Evolutionary conservation across 345 rosid species (phyloP).

Genomic region (Melastoma malabathricum): DNA sequence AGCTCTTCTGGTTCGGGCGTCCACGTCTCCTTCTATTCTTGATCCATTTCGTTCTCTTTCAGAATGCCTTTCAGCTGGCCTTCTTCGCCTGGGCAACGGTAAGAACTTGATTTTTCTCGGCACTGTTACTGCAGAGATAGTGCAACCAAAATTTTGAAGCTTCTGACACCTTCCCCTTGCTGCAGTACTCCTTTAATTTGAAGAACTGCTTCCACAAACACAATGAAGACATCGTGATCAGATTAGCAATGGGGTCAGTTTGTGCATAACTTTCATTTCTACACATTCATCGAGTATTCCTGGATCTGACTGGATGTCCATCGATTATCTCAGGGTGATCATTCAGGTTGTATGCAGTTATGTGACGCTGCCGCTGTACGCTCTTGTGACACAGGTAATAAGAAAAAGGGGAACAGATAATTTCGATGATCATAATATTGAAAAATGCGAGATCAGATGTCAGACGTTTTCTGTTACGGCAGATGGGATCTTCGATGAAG

Average conservation of each 20-base stretch:
- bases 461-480: slow-evolving; percentile 3
- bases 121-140: not conserved
- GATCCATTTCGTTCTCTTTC: slow-evolving; percentile 78
- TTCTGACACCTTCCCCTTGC: not conserved
- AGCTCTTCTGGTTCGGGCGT: slow-evolving; percentile 92
- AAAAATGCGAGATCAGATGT: not conserved
- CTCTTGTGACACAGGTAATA: slow-evolving; percentile 38
- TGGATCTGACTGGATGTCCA: not conserved
- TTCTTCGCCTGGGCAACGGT: slow-evolving; percentile 33
- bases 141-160: not conserved
- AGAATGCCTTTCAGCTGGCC: slow-evolving; percentile 41
- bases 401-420: not conserved
- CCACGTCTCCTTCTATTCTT: slow-evolving; percentile 77
- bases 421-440: not conserved
- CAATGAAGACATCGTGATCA: slow-evolving; percentile 20
- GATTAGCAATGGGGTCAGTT: slow-evolving; percentile 38
- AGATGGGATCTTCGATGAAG: slow-evolving; percentile 92
- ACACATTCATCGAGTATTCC: not conserved
- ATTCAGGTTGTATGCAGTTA: slow-evolving; percentile 40
- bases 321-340: slow-evolving; percentile 15
- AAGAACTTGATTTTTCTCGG: not conserved
- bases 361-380: slow-evolving; percentile 46
- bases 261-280: not conserved
- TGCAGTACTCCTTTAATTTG: slow-evolving; percentile 22
- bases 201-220: slow-evolving; percentile 22